Evolutionary conservation across 371 early-diverging fungal species (phyloP).

Genomic region (Apophysomyces sp.): DNA sequence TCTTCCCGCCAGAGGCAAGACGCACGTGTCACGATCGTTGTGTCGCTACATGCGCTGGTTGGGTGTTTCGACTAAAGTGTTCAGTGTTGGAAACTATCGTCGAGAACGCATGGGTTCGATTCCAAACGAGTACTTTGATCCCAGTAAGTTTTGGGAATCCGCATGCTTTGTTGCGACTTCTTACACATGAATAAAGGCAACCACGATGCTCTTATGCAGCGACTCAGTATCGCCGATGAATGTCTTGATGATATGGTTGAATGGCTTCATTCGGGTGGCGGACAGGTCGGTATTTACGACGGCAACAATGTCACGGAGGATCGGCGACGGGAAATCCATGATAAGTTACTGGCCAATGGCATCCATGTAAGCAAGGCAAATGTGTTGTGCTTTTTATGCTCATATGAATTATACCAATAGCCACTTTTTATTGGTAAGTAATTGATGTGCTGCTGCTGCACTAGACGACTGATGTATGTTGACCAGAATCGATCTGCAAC

Average conservation of each 20-base stretch:
- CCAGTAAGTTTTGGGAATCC: conserved; percentile 47
- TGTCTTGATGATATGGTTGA: conserved; percentile 84
- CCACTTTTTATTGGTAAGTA: conserved; percentile 56
- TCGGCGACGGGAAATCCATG: conserved; percentile 69
- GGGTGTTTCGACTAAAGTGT: conserved; percentile 88
- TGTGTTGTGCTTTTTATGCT: not conserved
- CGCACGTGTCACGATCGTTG: conserved; percentile 83
- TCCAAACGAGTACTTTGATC: conserved; percentile 85
- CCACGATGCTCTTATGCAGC: conserved; percentile 52
- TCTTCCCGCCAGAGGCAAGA: conserved; percentile 92
- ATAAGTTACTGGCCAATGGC: conserved; percentile 57
- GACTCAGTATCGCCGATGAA: conserved; percentile 62
- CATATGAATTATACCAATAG: conserved; percentile 11
- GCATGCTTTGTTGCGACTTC: not conserved
- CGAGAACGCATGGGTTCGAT: conserved; percentile 78
- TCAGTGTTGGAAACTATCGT: conserved; percentile 97
- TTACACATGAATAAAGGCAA: conserved; percentile 46
- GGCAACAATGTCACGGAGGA: conserved; percentile 89
- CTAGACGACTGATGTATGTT: not conserved
- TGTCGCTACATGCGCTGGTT: conserved; percentile 95
- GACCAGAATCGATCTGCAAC: conserved; percentile 85
- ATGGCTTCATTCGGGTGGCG: conserved; percentile 76
- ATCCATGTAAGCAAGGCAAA: conserved; percentile 54
- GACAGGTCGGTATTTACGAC: conserved; percentile 91
- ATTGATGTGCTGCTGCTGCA: not conserved